Percentiles rank a stretch among this genome's conserved stretches.
These are phyloP conservation scores for Paracoccidioides brasiliensis DNA, from an alignment of 2,329 filamentous ascomycete genomes.

Conservation along the genomic window DNA sequence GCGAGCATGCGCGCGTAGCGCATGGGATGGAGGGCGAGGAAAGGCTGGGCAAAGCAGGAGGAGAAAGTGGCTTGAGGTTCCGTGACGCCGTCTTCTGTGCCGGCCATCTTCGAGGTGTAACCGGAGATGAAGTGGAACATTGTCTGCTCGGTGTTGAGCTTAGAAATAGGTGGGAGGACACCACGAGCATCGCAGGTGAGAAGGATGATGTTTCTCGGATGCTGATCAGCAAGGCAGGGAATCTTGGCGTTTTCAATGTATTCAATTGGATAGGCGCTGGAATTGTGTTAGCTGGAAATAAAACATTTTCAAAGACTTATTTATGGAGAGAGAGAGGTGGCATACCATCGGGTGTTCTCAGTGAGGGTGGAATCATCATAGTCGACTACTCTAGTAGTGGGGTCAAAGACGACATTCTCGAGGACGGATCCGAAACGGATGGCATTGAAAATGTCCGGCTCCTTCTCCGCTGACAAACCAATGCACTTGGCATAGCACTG, in stretches of 20 bases:
- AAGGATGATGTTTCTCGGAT: conserved; percentile 95
- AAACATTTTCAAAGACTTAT: no score
- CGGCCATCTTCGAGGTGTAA: conserved; percentile 99
- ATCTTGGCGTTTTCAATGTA: conserved; percentile 99
- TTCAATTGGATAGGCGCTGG: conserved; percentile 86
- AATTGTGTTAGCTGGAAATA: not conserved
- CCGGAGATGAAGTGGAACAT: conserved; percentile 99
- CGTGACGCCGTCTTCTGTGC: conserved; percentile 90
- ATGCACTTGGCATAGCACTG: conserved; percentile 96
- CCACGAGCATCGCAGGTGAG: conserved; percentile 96
- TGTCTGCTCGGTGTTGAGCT: conserved; percentile 85
- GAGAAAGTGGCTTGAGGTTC: conserved; percentile 99
- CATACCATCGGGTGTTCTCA: conserved; percentile 81
- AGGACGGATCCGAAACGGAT: conserved; percentile 95
- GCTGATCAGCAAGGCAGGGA: conserved; percentile 72
- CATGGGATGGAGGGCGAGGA: conserved; percentile 98
- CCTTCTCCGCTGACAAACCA: conserved; percentile 93
- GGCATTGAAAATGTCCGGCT: conserved; percentile 92
- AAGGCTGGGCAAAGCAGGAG: conserved; percentile 97
- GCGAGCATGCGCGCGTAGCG: conserved; percentile 97
- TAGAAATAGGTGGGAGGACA: conserved; percentile 94
- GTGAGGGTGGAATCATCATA: conserved; percentile 92
- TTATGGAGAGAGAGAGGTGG: not conserved
- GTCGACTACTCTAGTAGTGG: conserved; percentile 75
- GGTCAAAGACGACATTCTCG: conserved; percentile 98